Evolutionary conservation across 2,329 filamentous ascomycete genomes (phyloP).

Genomic region (Aspergillus arachidicola): DNA sequence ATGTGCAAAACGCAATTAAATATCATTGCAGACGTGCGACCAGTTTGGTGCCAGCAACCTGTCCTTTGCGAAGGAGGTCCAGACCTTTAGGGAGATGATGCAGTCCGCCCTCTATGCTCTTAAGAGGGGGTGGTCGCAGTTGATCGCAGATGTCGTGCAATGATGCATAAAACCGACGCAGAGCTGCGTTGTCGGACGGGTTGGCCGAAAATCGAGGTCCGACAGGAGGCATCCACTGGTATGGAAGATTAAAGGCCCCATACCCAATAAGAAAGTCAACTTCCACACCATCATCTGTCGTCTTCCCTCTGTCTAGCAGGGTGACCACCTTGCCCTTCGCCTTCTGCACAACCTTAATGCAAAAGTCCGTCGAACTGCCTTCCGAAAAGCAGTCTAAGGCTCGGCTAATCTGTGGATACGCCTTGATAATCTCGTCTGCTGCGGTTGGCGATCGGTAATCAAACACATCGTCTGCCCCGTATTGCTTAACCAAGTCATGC

Average conservation of each 20-base stretch:
- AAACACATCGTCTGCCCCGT: conserved; percentile 12
- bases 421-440: background rate
- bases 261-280: background rate
- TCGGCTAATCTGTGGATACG: background rate
- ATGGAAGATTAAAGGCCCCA: background rate
- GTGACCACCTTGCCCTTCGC: background rate
- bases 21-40: background rate
- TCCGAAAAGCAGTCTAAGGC: background rate
- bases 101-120: background rate
- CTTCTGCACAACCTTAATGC: background rate
- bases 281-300: background rate
- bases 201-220: background rate
- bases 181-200: background rate
- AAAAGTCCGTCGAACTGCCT: background rate
- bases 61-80: background rate
- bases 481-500: conserved; percentile 12
- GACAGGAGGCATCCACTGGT: background rate
- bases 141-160: background rate
- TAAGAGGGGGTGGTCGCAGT: background rate
- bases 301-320: background rate
- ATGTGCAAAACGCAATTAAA: background rate
- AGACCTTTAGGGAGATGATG: background rate
- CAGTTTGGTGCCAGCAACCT: background rate
- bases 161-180: background rate
- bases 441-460: background rate